Percentiles rank a stretch among this genome's conserved stretches.
Evolutionary conservation across 2,329 filamentous ascomycete species (phyloP).

Genomic region (Arthrocladium fulminans): DNA sequence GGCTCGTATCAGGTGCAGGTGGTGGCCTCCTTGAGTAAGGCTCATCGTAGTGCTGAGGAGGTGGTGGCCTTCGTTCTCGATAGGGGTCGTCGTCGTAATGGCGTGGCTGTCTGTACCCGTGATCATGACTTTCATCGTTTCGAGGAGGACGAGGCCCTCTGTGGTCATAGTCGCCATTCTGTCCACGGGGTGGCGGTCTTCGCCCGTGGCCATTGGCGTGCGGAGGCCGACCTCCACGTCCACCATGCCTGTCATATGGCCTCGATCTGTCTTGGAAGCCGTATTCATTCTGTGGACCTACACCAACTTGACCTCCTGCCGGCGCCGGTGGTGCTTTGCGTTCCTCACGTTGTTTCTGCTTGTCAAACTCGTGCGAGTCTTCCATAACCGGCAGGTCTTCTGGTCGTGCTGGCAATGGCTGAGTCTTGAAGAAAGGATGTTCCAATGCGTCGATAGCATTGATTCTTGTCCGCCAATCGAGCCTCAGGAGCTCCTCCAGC

Average conservation of each 20-base stretch:
- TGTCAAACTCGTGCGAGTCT: slow-evolving; percentile 93
- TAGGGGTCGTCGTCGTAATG: slow-evolving; percentile 12
- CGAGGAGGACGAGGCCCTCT: slow-evolving; percentile 14
- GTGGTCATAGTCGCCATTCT: slow-evolving; percentile 17
- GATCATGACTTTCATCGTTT: slow-evolving; percentile 16
- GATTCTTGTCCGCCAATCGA: slow-evolving; percentile 81
- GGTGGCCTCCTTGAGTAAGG: slow-evolving; percentile 15
- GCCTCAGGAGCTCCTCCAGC: slow-evolving; percentile 69
- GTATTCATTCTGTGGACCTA: slow-evolving; percentile 55
- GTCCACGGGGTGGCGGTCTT: slow-evolving; percentile 11
- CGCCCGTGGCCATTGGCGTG: slow-evolving; percentile 25
- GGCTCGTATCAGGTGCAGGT: slow-evolving; percentile 11
- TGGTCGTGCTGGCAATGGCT: slow-evolving; percentile 69
- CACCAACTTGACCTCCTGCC: slow-evolving; percentile 80
- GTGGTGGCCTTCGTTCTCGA: slow-evolving; percentile 7
- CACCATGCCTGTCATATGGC: slow-evolving; percentile 28
- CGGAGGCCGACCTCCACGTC: slow-evolving; percentile 29
- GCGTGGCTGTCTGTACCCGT: slow-evolving; percentile 13
- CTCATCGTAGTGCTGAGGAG: slow-evolving; percentile 17
- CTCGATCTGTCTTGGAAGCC: slow-evolving; percentile 29
- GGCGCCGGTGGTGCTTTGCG: slow-evolving; percentile 79
- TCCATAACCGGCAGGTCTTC: slow-evolving; percentile 85
- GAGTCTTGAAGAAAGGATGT: slow-evolving; percentile 79
- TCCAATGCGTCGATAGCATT: slow-evolving; percentile 91
- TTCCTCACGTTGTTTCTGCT: slow-evolving; percentile 79